phyloP scores from a whole-genome alignment of 768 basidiomycete genomes.

The Tubosaeta sp. region DNA sequence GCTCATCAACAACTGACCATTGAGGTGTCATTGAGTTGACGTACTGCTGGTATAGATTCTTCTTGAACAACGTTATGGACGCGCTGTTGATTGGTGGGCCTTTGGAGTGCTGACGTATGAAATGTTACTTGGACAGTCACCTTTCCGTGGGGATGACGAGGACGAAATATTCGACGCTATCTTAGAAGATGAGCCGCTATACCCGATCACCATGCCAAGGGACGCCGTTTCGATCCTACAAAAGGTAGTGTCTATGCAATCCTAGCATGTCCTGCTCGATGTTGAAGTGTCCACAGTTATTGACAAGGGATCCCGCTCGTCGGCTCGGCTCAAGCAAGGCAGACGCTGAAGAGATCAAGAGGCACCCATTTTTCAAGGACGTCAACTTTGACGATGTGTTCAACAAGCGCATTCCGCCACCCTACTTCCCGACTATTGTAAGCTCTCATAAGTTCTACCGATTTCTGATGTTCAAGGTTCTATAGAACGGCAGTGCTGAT shows the following conservation, averaged over 20 bases:
- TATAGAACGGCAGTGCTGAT: slow-evolving; percentile 77
- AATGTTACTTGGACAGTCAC: slow-evolving; percentile 98
- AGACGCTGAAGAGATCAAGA: slow-evolving; percentile 96
- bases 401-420: slow-evolving; percentile 93
- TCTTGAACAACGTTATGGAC: slow-evolving; percentile 97
- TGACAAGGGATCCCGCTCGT: slow-evolving; percentile 87
- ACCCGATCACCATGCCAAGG: slow-evolving; percentile 98
- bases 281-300: slow-evolving; percentile 48
- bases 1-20: slow-evolving; percentile 11
- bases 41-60: slow-evolving; percentile 63
- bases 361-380: slow-evolving; percentile 98
- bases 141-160: slow-evolving; percentile 98
- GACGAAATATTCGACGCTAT: slow-evolving; percentile 99
- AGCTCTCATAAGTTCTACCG: slow-evolving; percentile 27
- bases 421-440: slow-evolving; percentile 96
- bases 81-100: slow-evolving; percentile 99
- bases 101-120: slow-evolving; percentile 98
- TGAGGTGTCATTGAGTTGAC: neutral
- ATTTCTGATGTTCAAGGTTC: slow-evolving; percentile 6
- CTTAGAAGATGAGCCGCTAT: slow-evolving; percentile 94
- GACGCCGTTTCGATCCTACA: slow-evolving; percentile 95
- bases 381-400: slow-evolving; percentile 96
- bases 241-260: slow-evolving; percentile 51
- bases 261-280: neutral
- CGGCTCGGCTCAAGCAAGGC: slow-evolving; percentile 88